phyloP scores from a whole-genome alignment of 345 rosid species.

The Adansonia digitata region DNA sequence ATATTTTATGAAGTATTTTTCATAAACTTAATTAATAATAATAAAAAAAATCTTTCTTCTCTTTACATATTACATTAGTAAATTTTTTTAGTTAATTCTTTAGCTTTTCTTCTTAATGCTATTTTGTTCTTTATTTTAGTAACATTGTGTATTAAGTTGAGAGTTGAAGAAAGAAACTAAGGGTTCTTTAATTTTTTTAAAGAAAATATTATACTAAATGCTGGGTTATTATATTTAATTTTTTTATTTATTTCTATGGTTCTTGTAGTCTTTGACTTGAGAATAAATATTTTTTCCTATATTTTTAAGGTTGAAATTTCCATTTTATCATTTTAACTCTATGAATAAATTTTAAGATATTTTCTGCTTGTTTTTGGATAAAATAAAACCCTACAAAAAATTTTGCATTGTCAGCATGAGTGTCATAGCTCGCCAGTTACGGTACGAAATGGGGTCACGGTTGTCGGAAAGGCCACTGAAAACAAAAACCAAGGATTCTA shows the following conservation, averaged over 20 bases:
- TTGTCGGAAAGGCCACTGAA: background rate
- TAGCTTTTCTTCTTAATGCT: background rate
- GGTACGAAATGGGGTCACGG: background rate
- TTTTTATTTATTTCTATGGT: background rate
- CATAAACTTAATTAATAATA: too few relatives aligned
- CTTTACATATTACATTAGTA: too few relatives aligned
- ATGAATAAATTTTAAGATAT: background rate
- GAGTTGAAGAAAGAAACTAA: background rate
- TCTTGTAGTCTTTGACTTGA: background rate
- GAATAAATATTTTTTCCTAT: too few relatives aligned
- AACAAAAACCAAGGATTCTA: background rate
- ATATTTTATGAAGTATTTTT: too few relatives aligned
- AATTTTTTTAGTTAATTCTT: background rate
- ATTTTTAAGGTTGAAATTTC: background rate
- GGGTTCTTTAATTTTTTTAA: background rate
- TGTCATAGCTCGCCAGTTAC: background rate
- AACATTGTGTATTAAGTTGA: background rate
- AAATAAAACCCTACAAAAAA: background rate
- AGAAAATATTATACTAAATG: background rate
- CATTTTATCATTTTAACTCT: background rate
- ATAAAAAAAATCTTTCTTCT: too few relatives aligned
- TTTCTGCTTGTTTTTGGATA: background rate
- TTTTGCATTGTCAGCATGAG: background rate
- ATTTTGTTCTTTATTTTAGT: background rate
- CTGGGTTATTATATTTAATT: background rate